Evolutionary conservation across 352 stramenopile genomes (phyloP).

Genomic region (Pythium biforme): DNA sequence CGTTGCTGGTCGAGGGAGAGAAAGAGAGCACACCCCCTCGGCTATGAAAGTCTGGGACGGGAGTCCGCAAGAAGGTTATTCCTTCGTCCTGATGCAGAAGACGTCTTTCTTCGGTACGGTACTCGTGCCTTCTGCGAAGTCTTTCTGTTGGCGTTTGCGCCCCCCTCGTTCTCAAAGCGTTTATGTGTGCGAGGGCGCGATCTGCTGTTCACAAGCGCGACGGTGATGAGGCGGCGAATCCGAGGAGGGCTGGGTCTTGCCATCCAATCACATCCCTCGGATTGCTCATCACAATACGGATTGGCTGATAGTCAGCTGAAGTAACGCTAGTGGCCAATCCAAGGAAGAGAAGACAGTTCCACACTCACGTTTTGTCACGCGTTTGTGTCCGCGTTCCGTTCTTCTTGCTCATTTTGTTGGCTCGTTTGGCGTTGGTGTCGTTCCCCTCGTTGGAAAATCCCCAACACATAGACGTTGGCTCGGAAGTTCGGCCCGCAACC

Average conservation of each 20-base stretch:
- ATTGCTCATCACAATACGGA: background rate
- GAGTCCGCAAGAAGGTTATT: no score
- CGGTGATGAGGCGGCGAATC: background rate
- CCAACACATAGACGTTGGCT: slow-evolving; percentile 15
- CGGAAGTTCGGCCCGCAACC: background rate
- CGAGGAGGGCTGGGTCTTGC: background rate
- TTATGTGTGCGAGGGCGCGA: background rate
- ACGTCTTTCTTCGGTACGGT: no score
- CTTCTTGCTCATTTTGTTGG: background rate
- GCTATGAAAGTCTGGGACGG: no score
- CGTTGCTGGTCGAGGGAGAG: no score
- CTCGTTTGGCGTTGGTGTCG: background rate
- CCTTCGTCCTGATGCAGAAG: no score
- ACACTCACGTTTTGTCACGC: slow-evolving; percentile 17
- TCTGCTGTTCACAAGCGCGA: background rate
- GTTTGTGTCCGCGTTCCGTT: background rate
- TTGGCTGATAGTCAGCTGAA: slow-evolving; percentile 17
- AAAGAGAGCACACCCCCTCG: no score
- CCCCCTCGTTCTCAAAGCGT: background rate
- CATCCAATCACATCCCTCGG: background rate
- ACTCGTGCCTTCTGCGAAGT: no score
- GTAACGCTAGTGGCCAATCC: slow-evolving; percentile 12
- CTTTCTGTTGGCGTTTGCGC: background rate
- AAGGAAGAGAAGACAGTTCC: slow-evolving; percentile 22
- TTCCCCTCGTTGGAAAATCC: background rate